phyloP scores from a whole-genome alignment of 257 asterid species.

The Primulina tabacum region DNA sequence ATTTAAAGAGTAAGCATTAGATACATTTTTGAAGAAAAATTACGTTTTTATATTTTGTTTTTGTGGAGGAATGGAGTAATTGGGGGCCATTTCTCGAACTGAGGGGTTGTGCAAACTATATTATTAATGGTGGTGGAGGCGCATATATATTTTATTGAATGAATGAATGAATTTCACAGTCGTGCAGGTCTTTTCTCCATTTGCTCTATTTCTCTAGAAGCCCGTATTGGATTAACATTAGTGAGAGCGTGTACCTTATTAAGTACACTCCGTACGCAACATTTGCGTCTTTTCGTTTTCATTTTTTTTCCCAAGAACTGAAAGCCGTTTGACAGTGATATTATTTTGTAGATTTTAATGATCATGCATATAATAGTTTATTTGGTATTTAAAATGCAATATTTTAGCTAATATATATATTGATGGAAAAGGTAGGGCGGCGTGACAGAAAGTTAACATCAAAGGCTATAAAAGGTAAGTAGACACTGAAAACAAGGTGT shows the following conservation, averaged over 20 bases:
- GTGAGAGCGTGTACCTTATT: not conserved
- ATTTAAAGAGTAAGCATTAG: too few relatives aligned
- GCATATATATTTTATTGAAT: constrained; percentile 9
- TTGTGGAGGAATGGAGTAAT: not conserved
- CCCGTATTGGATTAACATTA: not conserved
- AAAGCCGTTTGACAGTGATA: not conserved
- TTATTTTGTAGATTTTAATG: too few relatives aligned
- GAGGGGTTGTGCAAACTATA: constrained; percentile 27
- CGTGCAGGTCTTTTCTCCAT: constrained; percentile 13
- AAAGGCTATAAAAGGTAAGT: too few relatives aligned
- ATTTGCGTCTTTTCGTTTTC: not conserved
- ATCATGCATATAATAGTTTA: too few relatives aligned
- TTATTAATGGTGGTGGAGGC: constrained; percentile 20
- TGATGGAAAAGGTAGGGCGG: too few relatives aligned
- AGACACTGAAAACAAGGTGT: too few relatives aligned
- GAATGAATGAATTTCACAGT: not conserved
- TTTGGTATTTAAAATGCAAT: too few relatives aligned
- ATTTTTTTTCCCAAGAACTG: not conserved
- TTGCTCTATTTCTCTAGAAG: not conserved
- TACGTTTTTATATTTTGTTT: too few relatives aligned
- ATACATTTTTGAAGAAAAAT: too few relatives aligned
- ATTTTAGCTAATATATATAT: too few relatives aligned
- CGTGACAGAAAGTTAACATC: too few relatives aligned
- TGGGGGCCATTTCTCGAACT: constrained; percentile 20
- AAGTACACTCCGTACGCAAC: not conserved